Percentiles rank a stretch among this genome's conserved stretches.
Evolutionary conservation across 129 eudicot genomes (phyloP).

Genomic region (Flaveria robusta): DNA sequence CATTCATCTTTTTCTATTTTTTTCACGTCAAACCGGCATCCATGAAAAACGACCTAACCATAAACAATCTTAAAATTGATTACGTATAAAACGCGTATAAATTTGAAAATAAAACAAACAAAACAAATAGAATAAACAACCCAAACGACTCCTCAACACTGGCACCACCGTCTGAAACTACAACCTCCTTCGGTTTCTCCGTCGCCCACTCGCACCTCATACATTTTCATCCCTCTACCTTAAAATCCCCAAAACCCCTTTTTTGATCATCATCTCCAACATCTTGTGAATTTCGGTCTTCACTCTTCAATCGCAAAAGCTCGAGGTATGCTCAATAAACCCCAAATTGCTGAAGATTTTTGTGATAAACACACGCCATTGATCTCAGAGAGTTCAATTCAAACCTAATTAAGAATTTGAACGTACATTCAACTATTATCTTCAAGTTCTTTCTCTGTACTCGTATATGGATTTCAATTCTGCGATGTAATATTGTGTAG

Average conservation of each 20-base stretch:
- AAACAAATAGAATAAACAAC: neutral
- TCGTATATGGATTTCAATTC: no score
- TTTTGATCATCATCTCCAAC: neutral
- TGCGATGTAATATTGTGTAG: neutral
- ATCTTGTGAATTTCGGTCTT: neutral
- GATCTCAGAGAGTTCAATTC: neutral
- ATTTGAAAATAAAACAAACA: neutral
- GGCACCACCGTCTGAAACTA: slow-evolving; percentile 12
- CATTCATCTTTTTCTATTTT: no score
- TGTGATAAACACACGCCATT: neutral
- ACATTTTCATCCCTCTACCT: neutral
- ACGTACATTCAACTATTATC: neutral
- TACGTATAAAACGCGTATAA: neutral
- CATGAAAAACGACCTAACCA: no score
- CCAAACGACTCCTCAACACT: neutral
- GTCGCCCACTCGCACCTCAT: neutral
- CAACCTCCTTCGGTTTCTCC: slow-evolving; percentile 16
- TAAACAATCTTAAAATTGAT: no score
- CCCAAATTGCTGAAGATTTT: neutral
- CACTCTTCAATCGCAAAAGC: neutral
- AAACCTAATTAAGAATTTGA: neutral
- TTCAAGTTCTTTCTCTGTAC: no score
- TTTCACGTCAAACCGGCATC: no score
- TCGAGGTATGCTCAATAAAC: slow-evolving; percentile 24
- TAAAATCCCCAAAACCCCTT: neutral